Base-by-base conservation (phyloP, 2,329 filamentous ascomycete genomes). In the Erysiphe neolycopersici region DNA sequence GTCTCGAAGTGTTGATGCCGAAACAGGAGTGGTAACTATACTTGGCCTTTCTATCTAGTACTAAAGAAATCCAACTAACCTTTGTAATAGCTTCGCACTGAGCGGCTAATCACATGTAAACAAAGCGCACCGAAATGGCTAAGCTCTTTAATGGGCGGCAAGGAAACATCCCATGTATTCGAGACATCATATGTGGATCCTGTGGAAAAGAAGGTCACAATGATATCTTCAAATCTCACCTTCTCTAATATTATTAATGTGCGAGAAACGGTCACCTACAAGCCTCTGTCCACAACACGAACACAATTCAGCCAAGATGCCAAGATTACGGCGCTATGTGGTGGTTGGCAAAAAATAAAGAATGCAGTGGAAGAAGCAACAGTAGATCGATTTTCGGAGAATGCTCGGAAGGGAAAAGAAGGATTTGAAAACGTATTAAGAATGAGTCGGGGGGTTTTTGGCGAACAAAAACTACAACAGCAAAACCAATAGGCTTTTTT, bases 121-220 rank as follows among this genome's bases (percentile, higher is more conserved):
- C 69, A 74, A 59, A 64, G 63, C n/a, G 73, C 79, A 0, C 81
- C 81, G 2, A 76, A 82, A 54, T 87, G 80, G 79, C 67, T 98
- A 44, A 72, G 76, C 57, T 70, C 74, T 18, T 64, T 95, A 43
- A 71, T 95, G 52, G 85, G 85, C 48, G 72, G 75, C 53, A 69
- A 73, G 51, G 79, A 89, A 48, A 80, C 79, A 47, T 87, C 78
- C 49, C 79, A 87, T 60, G 84, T 95, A 51, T 92, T 87, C 61
- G 89, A 98, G 65, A 80, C 85, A 38, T 92, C 81, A 46, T 95
- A 95, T 60, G 87, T 98, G 57, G 83, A 95, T 61, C 82, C 82
- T 0, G 56, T 61, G 37, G 66, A 68, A 48, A 83, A 85, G 62
- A 91, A 81, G 50, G 82, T 98, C 56, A 95, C 85, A 48, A 93